A percentile compares a stretch with the other conserved stretches of the same genome.
Evolutionary conservation across 2,329 filamentous ascomycete genomes (phyloP).

Genomic region (Talaromyces sp.): DNA sequence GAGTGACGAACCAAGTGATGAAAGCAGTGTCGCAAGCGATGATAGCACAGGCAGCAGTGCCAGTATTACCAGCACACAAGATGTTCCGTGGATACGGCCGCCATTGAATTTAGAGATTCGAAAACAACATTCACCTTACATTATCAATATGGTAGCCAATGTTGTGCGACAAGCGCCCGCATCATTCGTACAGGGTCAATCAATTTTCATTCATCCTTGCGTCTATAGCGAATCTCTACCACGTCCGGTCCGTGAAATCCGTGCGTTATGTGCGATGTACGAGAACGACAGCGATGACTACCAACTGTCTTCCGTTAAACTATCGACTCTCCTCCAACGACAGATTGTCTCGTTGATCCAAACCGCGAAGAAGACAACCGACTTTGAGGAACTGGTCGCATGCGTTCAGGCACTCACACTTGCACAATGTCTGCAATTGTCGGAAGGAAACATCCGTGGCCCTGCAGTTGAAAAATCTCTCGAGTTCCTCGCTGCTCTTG

Average conservation of each 20-base stretch:
- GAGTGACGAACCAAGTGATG: background rate
- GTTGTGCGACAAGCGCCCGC: conserved; percentile 22
- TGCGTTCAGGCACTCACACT: conserved; percentile 27
- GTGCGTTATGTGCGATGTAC: conserved; percentile 23
- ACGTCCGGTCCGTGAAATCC: conserved; percentile 22
- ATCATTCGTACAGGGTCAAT: conserved; percentile 23
- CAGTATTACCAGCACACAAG: background rate
- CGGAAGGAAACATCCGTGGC: conserved; percentile 16
- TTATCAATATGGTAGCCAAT: conserved; percentile 23
- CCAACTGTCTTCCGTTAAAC: conserved; percentile 16
- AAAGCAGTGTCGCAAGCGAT: background rate
- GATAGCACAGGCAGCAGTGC: background rate
- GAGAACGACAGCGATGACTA: conserved; percentile 12
- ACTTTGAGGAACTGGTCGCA: conserved; percentile 27
- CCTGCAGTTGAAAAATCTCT: conserved; percentile 22
- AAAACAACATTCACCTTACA: conserved; percentile 24
- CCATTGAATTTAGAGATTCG: conserved; percentile 23
- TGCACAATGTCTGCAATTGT: conserved; percentile 26
- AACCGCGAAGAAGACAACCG: conserved; percentile 16
- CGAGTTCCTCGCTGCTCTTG: conserved; percentile 22
- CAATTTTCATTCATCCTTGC: conserved; percentile 27
- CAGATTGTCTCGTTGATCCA: conserved; percentile 19
- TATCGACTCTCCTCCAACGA: conserved; percentile 11
- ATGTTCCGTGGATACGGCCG: conserved; percentile 16
- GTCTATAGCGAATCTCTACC: conserved; percentile 18